Evolutionary conservation across 1,284 basidiomycete species (phyloP), one percentile per base, ranked within the genome.

Genomic region (Golubevia pallescens): DNA sequence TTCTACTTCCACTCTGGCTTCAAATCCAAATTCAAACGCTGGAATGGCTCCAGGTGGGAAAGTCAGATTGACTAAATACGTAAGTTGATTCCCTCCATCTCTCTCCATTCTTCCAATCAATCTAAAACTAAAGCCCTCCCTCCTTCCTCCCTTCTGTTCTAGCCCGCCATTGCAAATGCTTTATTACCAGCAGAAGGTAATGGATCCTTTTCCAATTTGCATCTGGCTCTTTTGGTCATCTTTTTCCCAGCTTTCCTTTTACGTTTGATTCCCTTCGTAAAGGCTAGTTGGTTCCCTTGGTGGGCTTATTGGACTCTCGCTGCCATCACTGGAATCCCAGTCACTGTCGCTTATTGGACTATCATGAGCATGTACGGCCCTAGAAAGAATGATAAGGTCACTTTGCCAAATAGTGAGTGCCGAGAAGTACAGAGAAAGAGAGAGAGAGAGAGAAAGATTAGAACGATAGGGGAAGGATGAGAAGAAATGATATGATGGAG

Each of bases 301-400:
- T 71, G 66, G 58, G 71, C 69, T 60, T 84, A 84, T 71, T 58
- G 77, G 38, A 48, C 82, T 53, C 88, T 97, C 58, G 88, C 93
- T 67, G 73, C 92, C 61, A 65, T 97, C 61, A 89, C 91, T 57
- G 93, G 92, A 51, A 66, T 93, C 0, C 96, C 95, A 21, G 89
- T 92, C 66, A 90, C 93, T 1, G 85, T 97, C 65, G 91, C 87
- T 7, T 99, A 99, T 89, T 99, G 96, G 96, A 90, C 91, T 0
- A 68, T 94, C 74, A 92, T 93, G 88, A 94, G 93, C 83, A 90
- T 88, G 73, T 93, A 91, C 78, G 94, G 95, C 24, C 86, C 89
- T 3, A 90, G 95, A 75, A 91, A 91, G 86, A 94, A 97, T 86
- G 91, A 93, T 74, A 95, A 95, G 88, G 91, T 95, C 74, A 84